Conservation (phyloP, 2,329 filamentous ascomycete species). For the Paracoccidioides lutzii region DNA sequence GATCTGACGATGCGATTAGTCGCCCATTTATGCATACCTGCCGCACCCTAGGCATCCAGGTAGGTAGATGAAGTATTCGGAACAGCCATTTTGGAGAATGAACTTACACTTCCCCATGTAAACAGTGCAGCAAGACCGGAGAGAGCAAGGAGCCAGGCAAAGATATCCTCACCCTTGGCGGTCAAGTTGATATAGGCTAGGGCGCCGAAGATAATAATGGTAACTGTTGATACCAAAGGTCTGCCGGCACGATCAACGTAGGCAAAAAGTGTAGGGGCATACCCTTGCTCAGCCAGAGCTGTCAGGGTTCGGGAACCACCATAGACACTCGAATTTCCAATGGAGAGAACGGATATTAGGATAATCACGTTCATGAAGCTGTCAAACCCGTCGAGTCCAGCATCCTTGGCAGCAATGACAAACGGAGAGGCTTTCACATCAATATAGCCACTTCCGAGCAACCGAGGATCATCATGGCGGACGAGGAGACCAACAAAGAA, state of each 20-base stretch:
- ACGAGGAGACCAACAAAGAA: conserved; percentile 36
- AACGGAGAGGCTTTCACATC: conserved; percentile 47
- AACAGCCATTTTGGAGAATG: neutral
- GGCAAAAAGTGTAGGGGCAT: conserved; percentile 33
- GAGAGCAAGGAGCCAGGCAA: conserved; percentile 52
- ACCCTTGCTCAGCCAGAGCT: conserved; percentile 37
- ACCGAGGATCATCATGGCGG: conserved; percentile 25
- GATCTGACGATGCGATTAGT: conserved; percentile 25
- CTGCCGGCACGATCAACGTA: conserved; percentile 36
- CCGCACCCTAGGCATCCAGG: no score
- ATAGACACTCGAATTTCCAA: conserved; percentile 47
- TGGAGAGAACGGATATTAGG: conserved; percentile 46
- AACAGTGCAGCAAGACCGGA: conserved; percentile 52
- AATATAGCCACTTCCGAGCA: conserved; percentile 28
- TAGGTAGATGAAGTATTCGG: no score
- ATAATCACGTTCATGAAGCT: conserved; percentile 57
- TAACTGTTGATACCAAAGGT: conserved; percentile 29
- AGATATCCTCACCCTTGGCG: conserved; percentile 39
- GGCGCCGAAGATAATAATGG: conserved; percentile 29
- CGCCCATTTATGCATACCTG: neutral
- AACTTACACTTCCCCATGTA: conserved; percentile 44
- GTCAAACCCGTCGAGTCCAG: conserved; percentile 48
- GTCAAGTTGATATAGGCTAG: conserved; percentile 31
- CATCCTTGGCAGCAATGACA: conserved; percentile 51
- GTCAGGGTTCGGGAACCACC: conserved; percentile 46